Evolutionary conservation across 352 stramenopile species (phyloP), one percentile per base, ranked within the genome.

Genomic region (Halophytophthora polymorphica): DNA sequence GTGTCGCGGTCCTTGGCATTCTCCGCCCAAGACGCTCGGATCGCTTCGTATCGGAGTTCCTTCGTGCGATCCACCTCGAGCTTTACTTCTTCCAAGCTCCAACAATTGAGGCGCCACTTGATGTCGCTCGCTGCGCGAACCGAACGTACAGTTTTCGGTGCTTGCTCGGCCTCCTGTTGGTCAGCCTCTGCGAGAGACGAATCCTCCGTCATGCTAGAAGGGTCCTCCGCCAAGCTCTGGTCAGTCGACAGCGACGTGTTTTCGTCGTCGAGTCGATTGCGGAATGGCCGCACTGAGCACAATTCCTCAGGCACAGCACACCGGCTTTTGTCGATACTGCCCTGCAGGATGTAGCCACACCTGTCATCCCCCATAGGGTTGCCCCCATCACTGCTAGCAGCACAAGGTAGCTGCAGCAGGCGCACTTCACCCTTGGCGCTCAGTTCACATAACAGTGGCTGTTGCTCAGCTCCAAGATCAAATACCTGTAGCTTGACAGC

Each of bases 291-390:
- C 35, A 84, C 53, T 1, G 79, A 88, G 19, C 70, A 61, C n/a
- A 89, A 35, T 2, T 62, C 50, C 2, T 59, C 47, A 0, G 75
- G 69, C 11, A 88, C 69, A 33, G 73, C 58, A 33, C 81, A 90
- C 15, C 56, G 56, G 7, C 43, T 43, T 43, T 55, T 66, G 51
- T 92, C 81, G 29, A 93, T 77, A 12, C 52, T 77, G 19, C 67
- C 77, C 61, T 92, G 73, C 10, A 93, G 41, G 14, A 91, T 87
- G 42, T 82, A 90, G 0, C 60, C 63, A 15, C 62, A 36, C 19
- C 63, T 66, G 34, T 70, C 61, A 43, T 65, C 56, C 22, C 33
- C 42, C 12, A 31, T n/a, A 37, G 45, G 35, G 15, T 58, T 25
- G 43, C 28, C 15, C 22, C 25, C 35, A 18, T 59, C 31, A 53